phyloP scores from a whole-genome alignment of 2,329 filamentous ascomycete species.

The Talaromyces sp. region DNA sequence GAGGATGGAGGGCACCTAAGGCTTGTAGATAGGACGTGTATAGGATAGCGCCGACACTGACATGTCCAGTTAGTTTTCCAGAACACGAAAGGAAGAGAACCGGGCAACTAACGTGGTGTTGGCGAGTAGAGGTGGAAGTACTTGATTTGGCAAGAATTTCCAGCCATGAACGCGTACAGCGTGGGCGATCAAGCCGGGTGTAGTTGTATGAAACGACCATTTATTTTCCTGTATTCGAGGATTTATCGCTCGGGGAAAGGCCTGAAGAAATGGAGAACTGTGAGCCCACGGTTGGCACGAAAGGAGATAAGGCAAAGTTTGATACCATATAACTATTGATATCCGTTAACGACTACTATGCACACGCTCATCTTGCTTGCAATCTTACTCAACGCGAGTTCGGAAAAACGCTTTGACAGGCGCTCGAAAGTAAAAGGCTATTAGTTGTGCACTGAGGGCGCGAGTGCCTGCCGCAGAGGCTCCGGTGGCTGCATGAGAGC shows the following conservation, averaged over 20 bases:
- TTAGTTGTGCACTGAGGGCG: slow-evolving; percentile 74
- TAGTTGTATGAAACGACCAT: slow-evolving; percentile 61
- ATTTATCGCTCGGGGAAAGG: slow-evolving; percentile 62
- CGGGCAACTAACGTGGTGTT: slow-evolving; percentile 52
- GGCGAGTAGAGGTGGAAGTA: slow-evolving; percentile 60
- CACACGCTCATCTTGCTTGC: slow-evolving; percentile 3
- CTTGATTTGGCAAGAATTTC: slow-evolving; percentile 62
- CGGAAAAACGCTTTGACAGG: slow-evolving; percentile 92
- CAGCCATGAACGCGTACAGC: slow-evolving; percentile 61
- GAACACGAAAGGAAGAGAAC: not conserved
- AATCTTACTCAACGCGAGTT: slow-evolving; percentile 76
- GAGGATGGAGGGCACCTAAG: slow-evolving; percentile 56
- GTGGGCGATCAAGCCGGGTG: slow-evolving; percentile 59
- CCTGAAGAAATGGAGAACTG: slow-evolving; percentile 36
- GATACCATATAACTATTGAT: slow-evolving; percentile 50
- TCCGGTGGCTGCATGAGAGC: slow-evolving; percentile 62
- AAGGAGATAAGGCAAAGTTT: not conserved
- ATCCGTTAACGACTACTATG: slow-evolving; percentile 17
- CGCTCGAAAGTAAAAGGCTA: slow-evolving; percentile 88
- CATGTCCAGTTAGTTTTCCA: not conserved
- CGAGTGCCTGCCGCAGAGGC: slow-evolving; percentile 83
- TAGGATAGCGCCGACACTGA: slow-evolving; percentile 57
- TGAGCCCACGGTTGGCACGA: slow-evolving; percentile 15
- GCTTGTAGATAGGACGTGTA: slow-evolving; percentile 63
- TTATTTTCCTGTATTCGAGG: slow-evolving; percentile 45